Percentiles rank a stretch among this genome's conserved stretches.
phyloP scores from a whole-genome alignment of 2,329 filamentous ascomycete genomes.

The Fusarium mexicanum region DNA sequence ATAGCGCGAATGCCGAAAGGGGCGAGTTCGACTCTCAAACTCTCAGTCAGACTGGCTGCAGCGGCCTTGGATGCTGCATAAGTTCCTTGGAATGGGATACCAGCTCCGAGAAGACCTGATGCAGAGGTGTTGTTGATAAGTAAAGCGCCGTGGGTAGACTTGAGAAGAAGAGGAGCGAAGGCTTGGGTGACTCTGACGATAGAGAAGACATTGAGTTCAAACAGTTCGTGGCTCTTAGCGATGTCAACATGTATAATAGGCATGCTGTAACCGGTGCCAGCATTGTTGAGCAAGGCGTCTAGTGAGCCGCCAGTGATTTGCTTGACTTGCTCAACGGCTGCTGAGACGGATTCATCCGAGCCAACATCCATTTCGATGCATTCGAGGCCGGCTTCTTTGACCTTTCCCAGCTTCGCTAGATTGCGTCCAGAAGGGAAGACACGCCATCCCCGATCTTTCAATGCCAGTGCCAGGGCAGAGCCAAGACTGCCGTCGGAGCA shows the following conservation, averaged over 20 bases:
- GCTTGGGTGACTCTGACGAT: conserved; percentile 34
- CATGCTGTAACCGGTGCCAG: conserved; percentile 40
- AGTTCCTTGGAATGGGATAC: conserved; percentile 38
- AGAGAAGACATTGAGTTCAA: conserved; percentile 43
- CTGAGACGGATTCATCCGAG: conserved; percentile 34
- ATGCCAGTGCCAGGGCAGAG: conserved; percentile 43
- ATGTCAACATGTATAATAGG: conserved; percentile 38
- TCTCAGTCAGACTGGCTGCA: conserved; percentile 37
- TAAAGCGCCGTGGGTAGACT: conserved; percentile 17
- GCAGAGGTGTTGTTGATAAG: conserved; percentile 38
- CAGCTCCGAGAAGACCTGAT: background rate
- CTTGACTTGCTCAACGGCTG: conserved; percentile 21
- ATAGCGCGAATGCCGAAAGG: conserved; percentile 43
- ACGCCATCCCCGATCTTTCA: conserved; percentile 41
- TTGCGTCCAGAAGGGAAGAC: conserved; percentile 47
- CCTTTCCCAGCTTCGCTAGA: conserved; percentile 33
- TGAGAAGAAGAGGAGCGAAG: conserved; percentile 37
- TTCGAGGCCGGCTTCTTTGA: conserved; percentile 32
- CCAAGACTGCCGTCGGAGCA: conserved; percentile 49
- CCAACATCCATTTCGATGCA: conserved; percentile 39
- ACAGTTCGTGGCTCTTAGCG: conserved; percentile 24
- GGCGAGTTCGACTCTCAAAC: conserved; percentile 38
- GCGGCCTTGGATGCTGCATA: conserved; percentile 46
- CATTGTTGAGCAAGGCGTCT: conserved; percentile 47
- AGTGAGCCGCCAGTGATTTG: conserved; percentile 38